Percentiles rank a stretch among this genome's conserved stretches.
phyloP scores from a whole-genome alignment of 2,329 filamentous ascomycete species.

The Aspergillus sojae region DNA sequence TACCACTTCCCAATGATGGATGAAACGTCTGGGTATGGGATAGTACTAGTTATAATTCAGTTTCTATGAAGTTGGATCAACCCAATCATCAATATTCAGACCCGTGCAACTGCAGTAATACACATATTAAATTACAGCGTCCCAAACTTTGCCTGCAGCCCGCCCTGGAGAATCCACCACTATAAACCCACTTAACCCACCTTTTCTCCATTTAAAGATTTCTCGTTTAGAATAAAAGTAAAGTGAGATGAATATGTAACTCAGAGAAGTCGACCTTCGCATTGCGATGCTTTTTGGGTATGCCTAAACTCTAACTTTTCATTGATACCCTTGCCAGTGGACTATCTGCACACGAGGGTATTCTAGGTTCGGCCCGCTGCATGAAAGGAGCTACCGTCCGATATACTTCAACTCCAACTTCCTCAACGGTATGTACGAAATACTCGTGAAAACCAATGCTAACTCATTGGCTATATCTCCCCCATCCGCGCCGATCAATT shows the following conservation, averaged over 20 bases:
- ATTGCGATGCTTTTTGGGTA: neutral
- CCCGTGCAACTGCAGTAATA: neutral
- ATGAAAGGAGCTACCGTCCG: slow-evolving; percentile 35
- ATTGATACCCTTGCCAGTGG: neutral
- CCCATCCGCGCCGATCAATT: slow-evolving; percentile 47
- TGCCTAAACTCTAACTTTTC: neutral
- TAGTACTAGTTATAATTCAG: no score
- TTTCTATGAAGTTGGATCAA: neutral
- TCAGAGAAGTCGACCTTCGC: neutral
- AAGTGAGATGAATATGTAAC: neutral
- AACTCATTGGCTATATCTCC: slow-evolving; percentile 59
- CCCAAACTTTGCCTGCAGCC: neutral
- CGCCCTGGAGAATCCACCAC: neutral
- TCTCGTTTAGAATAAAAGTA: neutral
- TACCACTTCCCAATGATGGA: neutral
- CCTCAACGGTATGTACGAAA: slow-evolving; percentile 52
- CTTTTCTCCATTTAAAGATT: neutral
- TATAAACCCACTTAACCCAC: neutral
- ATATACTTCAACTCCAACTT: slow-evolving; percentile 53
- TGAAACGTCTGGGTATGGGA: neutral
- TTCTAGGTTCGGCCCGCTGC: neutral
- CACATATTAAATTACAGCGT: neutral
- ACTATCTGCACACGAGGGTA: neutral
- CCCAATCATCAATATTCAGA: neutral
- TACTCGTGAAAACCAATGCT: slow-evolving; percentile 52